Conservation (phyloP, 306 rosid genomes). For the Glycine latifolia region DNA sequence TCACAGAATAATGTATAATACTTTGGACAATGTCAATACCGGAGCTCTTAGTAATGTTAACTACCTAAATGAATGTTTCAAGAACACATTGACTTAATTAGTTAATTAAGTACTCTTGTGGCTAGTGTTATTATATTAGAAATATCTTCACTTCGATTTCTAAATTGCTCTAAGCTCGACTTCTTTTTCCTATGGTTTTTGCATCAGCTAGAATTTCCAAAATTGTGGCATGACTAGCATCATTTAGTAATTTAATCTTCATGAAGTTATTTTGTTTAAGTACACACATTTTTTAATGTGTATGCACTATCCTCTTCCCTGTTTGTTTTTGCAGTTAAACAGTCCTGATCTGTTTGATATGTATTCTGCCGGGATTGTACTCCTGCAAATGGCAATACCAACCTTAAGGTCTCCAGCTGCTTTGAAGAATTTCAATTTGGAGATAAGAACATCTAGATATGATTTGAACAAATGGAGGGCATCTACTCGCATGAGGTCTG, state of each 20-base stretch:
- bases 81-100: background rate
- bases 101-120: background rate
- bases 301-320: slow-evolving; percentile 8
- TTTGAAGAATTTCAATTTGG: slow-evolving; percentile 75
- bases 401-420: slow-evolving; percentile 68
- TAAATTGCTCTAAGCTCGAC: background rate
- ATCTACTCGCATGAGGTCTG: slow-evolving; percentile 54
- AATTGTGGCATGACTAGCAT: background rate
- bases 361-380: slow-evolving; percentile 86
- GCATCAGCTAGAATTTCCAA: slow-evolving; percentile 14
- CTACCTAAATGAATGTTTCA: background rate
- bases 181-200: slow-evolving; percentile 18
- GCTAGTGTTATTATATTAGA: background rate
- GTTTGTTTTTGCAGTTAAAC: slow-evolving; percentile 61
- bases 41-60: background rate
- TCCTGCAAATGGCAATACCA: slow-evolving; percentile 85
- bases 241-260: slow-evolving; percentile 17
- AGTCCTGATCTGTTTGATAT: slow-evolving; percentile 85
- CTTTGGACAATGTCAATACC: background rate
- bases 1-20: background rate
- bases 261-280: slow-evolving; percentile 24
- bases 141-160: background rate
- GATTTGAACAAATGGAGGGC: slow-evolving; percentile 75
- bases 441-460: slow-evolving; percentile 61
- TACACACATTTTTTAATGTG: background rate